Evolutionary conservation across 2,329 filamentous ascomycete species (phyloP), one percentile per base, ranked within the genome.

Genomic region (Fusarium armeniacum): DNA sequence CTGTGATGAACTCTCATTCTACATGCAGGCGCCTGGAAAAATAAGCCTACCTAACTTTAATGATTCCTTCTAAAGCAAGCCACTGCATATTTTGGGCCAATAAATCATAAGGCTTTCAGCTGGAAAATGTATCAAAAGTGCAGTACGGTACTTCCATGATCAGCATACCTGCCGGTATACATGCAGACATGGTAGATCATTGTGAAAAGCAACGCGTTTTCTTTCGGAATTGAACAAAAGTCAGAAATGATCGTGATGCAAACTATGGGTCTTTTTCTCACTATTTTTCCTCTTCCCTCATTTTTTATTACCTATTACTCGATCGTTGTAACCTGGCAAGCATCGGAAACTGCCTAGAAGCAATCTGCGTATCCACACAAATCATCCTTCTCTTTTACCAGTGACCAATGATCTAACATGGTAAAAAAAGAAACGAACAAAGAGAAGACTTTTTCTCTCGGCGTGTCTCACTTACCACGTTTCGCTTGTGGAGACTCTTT

Each of bases 401-500:
- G 30, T 51, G 46, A 49, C 67, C 63, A 69, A 69, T 70, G 55
- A 32, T 45, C 22, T 53, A 65, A 65, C 43, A 67, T 51, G 15
- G 12, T 41, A 20, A 67, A 70, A 60, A 52, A 56, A 58, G 65
- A 53, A 70, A 57, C 28, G 40, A 62, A 55, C 16, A 54, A 41
- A 36, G 62, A 47, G 43, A 44, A 63, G 51, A 67, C 35, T 63
- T 67, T 60, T 40, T 56, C 43, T 28, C 12, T 22, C 32, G 40
- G 50, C 50, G 32, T 65, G 61, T 61, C 59, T 65, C 54, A 65
- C 30, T 18, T 40, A 30, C 35, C 50, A 55, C 41, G 58, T 65
- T 70, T 58, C 54, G 51, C 43, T 41, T 64, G 26, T 40, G 44
- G 38, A 24, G n/a, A 54, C 16, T 38, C 33, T 22, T 22, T 53